These are phyloP conservation scores for Candida loeiensis DNA, from an alignment of 805 yeast species.

Conservation along the genomic window DNA sequence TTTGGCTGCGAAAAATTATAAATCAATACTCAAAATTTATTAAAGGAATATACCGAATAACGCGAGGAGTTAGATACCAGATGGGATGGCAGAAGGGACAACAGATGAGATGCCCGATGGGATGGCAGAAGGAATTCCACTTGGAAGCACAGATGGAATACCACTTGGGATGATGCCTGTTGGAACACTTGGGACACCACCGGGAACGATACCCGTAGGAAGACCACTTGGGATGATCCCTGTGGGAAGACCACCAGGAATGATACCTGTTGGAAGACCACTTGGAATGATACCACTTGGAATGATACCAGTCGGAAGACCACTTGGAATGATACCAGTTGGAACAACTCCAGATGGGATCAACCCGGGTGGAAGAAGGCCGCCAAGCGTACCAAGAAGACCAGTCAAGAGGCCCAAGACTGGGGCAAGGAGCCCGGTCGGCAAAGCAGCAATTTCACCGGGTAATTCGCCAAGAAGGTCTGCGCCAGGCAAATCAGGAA, in stretches of 20 bases:
- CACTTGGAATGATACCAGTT: conserved; percentile 2
- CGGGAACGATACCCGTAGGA: conserved; percentile 1
- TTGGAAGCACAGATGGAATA: neutral
- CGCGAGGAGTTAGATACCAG: neutral
- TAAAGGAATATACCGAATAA: too few species aligned
- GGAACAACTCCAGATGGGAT: conserved; percentile 2
- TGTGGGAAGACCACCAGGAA: conserved; percentile 2
- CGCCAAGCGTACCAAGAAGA: conserved; percentile 1
- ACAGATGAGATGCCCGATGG: neutral
- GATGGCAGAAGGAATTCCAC: neutral
- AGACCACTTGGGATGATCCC: conserved; percentile 1
- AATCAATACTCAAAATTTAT: too few species aligned
- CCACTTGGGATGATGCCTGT: conserved; percentile 1
- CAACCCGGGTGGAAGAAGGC: conserved; percentile 4
- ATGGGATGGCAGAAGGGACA: neutral
- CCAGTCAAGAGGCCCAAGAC: neutral
- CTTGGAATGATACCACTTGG: conserved; percentile 2
- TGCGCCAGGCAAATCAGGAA: neutral
- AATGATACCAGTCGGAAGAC: conserved; percentile 1
- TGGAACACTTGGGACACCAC: conserved; percentile 3
- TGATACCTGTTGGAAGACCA: neutral
- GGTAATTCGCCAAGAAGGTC: neutral
- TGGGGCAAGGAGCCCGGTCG: neutral
- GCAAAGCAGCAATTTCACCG: neutral
- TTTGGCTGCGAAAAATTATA: too few species aligned